These are phyloP conservation scores for Anisodus acutangulus DNA, from an alignment of 257 asterid genomes.

Conservation along the genomic window DNA sequence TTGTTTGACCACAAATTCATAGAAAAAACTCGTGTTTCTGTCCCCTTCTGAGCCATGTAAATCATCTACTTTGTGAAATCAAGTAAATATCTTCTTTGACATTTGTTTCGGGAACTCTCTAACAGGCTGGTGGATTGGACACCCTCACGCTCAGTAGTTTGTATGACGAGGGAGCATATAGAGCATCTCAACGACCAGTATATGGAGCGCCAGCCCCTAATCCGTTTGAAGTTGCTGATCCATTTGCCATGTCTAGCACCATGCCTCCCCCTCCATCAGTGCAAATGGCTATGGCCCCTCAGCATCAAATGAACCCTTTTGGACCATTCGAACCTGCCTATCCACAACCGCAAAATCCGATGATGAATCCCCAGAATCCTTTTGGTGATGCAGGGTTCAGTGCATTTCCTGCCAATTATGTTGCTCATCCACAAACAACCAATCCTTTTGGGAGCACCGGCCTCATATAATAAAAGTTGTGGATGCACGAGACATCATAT, in stretches of 20 bases:
- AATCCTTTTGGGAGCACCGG: constrained; percentile 83
- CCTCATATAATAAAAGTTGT: constrained; percentile 47
- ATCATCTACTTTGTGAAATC: constrained; percentile 3
- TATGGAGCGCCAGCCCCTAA: constrained; percentile 93
- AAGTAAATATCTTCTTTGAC: neutral
- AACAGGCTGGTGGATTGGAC: constrained; percentile 96
- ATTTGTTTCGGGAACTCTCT: neutral
- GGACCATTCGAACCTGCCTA: constrained; percentile 67
- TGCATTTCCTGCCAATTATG: constrained; percentile 57
- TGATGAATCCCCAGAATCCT: constrained; percentile 68
- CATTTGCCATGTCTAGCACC: constrained; percentile 61
- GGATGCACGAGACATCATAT: constrained; percentile 31
- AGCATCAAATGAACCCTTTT: constrained; percentile 76
- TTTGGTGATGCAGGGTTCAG: constrained; percentile 73
- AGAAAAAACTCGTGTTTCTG: too few species aligned
- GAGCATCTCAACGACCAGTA: constrained; percentile 86
- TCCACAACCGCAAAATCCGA: constrained; percentile 55
- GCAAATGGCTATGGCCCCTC: constrained; percentile 54
- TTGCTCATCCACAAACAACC: constrained; percentile 57
- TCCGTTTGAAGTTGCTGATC: constrained; percentile 84
- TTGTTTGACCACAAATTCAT: too few species aligned
- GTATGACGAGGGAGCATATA: constrained; percentile 84
- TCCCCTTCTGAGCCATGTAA: too few species aligned
- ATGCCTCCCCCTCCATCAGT: constrained; percentile 58
- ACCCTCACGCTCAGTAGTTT: constrained; percentile 79